Percentiles rank a stretch among this genome's conserved stretches.
phyloP scores from a whole-genome alignment of 345 rosid species.

The Firmiana major region DNA sequence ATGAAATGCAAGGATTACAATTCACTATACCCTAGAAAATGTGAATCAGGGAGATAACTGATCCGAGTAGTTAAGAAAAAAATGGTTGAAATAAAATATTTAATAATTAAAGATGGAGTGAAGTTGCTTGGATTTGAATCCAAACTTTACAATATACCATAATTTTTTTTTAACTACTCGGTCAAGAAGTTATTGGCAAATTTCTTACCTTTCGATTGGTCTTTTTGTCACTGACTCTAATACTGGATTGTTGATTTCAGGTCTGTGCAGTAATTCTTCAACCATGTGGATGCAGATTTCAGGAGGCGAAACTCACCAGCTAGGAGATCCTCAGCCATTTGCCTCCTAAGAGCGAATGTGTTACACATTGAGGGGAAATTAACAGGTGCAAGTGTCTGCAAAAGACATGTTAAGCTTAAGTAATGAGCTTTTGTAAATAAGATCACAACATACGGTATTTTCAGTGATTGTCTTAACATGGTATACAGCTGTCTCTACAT shows the following conservation, averaged over 20 bases:
- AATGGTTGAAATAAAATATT: background rate
- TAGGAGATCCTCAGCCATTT: constrained; percentile 68
- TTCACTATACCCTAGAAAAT: background rate
- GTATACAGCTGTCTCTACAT: background rate
- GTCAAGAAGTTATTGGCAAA: too few relatives aligned
- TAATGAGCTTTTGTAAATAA: background rate
- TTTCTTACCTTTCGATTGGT: background rate
- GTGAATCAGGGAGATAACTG: background rate
- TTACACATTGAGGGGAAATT: constrained; percentile 14
- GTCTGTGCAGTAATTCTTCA: constrained; percentile 46
- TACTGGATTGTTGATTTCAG: constrained; percentile 9
- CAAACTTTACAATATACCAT: too few relatives aligned
- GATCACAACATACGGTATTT: background rate
- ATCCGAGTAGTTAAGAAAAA: background rate
- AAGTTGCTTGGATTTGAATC: too few relatives aligned
- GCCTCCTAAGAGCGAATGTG: constrained; percentile 34
- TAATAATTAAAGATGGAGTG: too few relatives aligned
- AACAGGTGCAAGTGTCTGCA: constrained; percentile 43
- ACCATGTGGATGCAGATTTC: constrained; percentile 67
- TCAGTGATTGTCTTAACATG: background rate
- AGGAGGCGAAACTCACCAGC: constrained; percentile 69
- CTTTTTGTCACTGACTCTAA: background rate
- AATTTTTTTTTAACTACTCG: too few relatives aligned
- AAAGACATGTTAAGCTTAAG: background rate
- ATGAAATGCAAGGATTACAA: background rate